These are phyloP conservation scores for Polyporus tsugae DNA, from an alignment of 1,284 basidiomycete species.

Conservation along the genomic window DNA sequence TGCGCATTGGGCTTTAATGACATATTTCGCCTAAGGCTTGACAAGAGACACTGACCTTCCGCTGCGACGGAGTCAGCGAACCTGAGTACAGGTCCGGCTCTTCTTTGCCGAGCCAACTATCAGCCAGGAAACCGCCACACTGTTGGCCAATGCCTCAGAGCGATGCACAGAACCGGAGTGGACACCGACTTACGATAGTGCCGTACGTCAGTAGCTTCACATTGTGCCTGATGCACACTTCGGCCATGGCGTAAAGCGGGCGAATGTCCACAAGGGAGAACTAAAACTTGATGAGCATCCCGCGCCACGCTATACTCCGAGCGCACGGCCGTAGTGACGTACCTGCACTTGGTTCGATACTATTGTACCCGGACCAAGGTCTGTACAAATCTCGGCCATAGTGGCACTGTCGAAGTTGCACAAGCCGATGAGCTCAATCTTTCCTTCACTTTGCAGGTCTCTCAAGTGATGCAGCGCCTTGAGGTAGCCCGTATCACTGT, in stretches of 20 bases:
- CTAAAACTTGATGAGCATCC: slow-evolving; percentile 46
- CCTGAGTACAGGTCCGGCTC: slow-evolving; percentile 78
- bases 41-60: slow-evolving; percentile 63
- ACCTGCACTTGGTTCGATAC: slow-evolving; percentile 88
- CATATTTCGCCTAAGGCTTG: slow-evolving; percentile 6
- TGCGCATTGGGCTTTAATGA: slow-evolving; percentile 39
- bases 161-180: slow-evolving; percentile 6
- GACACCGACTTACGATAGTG: slow-evolving; percentile 63
- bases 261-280: slow-evolving; percentile 84
- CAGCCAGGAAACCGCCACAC: slow-evolving; percentile 85
- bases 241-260: slow-evolving; percentile 78
- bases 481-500: slow-evolving; percentile 74
- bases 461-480: slow-evolving; percentile 65
- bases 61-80: slow-evolving; percentile 74
- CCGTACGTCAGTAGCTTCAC: slow-evolving; percentile 85
- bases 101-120: slow-evolving; percentile 72
- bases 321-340: slow-evolving; percentile 21
- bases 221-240: slow-evolving; percentile 75
- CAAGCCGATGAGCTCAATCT: slow-evolving; percentile 73
- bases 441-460: slow-evolving; percentile 66
- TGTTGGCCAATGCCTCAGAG: slow-evolving; percentile 40
- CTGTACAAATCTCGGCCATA: slow-evolving; percentile 81
- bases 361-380: slow-evolving; percentile 70
- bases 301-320: neutral
- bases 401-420: slow-evolving; percentile 82